Percentiles rank a stretch among this genome's conserved stretches.
Evolutionary conservation across 345 rosid species (phyloP).

Genomic region (Citrus glauca): DNA sequence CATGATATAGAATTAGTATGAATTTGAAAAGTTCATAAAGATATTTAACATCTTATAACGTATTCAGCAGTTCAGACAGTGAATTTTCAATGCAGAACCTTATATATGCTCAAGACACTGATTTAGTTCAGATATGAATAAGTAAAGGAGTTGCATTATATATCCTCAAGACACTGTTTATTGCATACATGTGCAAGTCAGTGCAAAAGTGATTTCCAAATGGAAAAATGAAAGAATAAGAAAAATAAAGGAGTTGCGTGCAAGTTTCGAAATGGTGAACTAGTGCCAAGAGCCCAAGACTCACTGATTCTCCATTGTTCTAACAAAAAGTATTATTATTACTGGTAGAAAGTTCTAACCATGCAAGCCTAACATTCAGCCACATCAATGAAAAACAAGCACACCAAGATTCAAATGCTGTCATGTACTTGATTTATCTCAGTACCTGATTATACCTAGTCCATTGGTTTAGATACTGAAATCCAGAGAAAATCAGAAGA

Average conservation of each 20-base stretch:
- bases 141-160: background rate
- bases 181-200: background rate
- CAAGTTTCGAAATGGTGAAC: background rate
- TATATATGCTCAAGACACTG: background rate
- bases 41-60: background rate
- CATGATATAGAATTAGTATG: background rate
- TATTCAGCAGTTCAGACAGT: background rate
- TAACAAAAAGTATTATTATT: background rate
- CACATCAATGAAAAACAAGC: background rate
- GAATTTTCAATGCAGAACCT: background rate
- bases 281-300: no score
- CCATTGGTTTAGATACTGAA: conserved; percentile 77
- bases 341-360: background rate
- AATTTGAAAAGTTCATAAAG: background rate
- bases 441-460: conserved; percentile 88
- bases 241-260: background rate
- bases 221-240: background rate
- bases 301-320: no score
- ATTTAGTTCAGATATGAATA: background rate
- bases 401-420: conserved; percentile 3
- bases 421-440: background rate
- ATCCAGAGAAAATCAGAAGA: conserved; percentile 75
- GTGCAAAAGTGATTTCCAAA: background rate
- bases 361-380: conserved; percentile 4
- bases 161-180: background rate